phyloP scores from a whole-genome alignment of 2,329 filamentous ascomycete genomes.

The Periconia sp. region DNA sequence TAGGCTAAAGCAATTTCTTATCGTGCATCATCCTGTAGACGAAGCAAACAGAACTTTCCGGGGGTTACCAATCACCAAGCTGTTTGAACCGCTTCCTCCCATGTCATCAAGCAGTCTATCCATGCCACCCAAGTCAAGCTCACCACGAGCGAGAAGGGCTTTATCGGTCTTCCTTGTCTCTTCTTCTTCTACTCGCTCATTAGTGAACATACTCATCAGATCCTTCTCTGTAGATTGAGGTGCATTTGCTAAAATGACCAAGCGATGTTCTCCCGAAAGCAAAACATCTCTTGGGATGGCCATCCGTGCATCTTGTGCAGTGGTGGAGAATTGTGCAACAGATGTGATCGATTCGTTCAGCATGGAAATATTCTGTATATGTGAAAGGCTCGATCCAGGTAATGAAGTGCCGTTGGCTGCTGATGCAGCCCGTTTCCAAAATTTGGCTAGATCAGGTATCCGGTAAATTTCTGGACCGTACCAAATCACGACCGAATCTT shows the following conservation, averaged over 20 bases:
- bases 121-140: conserved; percentile 52
- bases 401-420: conserved; percentile 40
- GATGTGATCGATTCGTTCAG: conserved; percentile 47
- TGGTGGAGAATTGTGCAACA: conserved; percentile 47
- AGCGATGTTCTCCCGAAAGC: conserved; percentile 47
- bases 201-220: conserved; percentile 30
- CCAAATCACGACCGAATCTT: conserved; percentile 52
- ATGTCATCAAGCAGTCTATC: conserved; percentile 47
- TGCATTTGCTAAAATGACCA: conserved; percentile 45
- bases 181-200: conserved; percentile 32
- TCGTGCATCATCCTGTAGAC: conserved; percentile 22
- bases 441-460: conserved; percentile 48
- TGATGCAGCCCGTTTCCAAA: conserved; percentile 46
- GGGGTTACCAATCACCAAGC: conserved; percentile 31
- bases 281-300: conserved; percentile 49
- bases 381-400: conserved; percentile 44
- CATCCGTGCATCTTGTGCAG: conserved; percentile 43
- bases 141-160: conserved; percentile 46
- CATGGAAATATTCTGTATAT: conserved; percentile 45
- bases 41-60: conserved; percentile 41
- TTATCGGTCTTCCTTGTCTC: conserved; percentile 41
- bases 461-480: conserved; percentile 48
- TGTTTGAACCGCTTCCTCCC: conserved; percentile 27
- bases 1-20: background rate
- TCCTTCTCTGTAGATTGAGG: conserved; percentile 33